Conservation (phyloP, 225 moss, liverwort and hornwort species). For the Polytrichum commune region DNA sequence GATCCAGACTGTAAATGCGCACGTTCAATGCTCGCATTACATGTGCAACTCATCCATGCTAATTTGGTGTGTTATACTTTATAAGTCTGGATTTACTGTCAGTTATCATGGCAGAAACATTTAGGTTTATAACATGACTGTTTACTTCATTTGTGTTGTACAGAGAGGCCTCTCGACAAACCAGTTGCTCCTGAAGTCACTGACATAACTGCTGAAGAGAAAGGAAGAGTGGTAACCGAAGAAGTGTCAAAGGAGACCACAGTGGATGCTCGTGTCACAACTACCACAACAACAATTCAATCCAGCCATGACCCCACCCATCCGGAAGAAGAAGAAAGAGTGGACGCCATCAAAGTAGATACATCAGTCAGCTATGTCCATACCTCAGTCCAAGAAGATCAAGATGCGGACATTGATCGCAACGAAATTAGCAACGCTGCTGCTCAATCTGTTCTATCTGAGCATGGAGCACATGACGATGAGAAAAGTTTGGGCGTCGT, state of each 20-base stretch:
- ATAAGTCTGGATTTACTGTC: too few species aligned
- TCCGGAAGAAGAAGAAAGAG: conserved; percentile 9
- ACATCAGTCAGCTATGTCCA: conserved; percentile 38
- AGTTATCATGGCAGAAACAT: too few species aligned
- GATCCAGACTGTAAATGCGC: too few species aligned
- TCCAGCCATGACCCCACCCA: background rate
- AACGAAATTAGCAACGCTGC: conserved; percentile 1
- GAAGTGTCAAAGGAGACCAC: conserved; percentile 16
- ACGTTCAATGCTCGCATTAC: too few species aligned
- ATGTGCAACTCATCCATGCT: too few species aligned
- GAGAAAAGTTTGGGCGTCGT: conserved; percentile 1
- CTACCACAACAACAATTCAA: conserved; percentile 21
- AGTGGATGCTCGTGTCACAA: conserved; percentile 36
- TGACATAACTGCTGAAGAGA: conserved; percentile 8
- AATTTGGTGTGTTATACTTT: too few species aligned
- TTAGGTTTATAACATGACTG: background rate
- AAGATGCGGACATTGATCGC: conserved; percentile 17
- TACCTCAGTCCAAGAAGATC: conserved; percentile 32
- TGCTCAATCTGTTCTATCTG: background rate
- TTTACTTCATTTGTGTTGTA: conserved; percentile 6
- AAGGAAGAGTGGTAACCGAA: conserved; percentile 11
- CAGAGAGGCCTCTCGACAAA: conserved; percentile 18
- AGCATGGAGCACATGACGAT: too few species aligned
- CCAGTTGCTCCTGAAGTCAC: conserved; percentile 11
- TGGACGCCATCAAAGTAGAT: conserved; percentile 33